Conservation (phyloP, 495 filamentous ascomycete genomes). For the Talaromyces adpressus region DNA sequence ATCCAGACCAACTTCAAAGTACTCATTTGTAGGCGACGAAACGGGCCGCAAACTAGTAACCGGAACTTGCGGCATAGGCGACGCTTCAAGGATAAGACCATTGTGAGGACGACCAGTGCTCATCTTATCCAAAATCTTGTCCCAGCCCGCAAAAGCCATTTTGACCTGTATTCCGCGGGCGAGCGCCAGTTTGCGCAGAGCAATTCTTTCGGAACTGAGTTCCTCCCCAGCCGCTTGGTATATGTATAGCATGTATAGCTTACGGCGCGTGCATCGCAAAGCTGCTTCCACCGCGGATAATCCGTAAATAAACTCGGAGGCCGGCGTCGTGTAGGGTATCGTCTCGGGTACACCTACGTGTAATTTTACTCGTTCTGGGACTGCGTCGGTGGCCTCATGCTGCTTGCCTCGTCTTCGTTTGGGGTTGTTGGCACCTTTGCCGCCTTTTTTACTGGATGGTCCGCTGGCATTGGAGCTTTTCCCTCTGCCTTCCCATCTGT, state of each 20-base stretch:
- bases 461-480: background rate
- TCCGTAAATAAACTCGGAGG: constrained; percentile 89
- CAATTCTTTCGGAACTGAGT: constrained; percentile 29
- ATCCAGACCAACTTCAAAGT: constrained; percentile 52
- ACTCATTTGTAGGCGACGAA: constrained; percentile 23
- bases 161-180: constrained; percentile 47
- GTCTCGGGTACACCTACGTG: constrained; percentile 42
- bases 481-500: background rate
- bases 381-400: constrained; percentile 20
- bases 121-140: constrained; percentile 75
- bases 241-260: constrained; percentile 80
- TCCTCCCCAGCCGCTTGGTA: constrained; percentile 43
- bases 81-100: constrained; percentile 80
- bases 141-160: constrained; percentile 44
- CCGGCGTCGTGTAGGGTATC: constrained; percentile 74
- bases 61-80: constrained; percentile 69
- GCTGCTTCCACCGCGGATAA: constrained; percentile 75
- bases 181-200: constrained; percentile 52
- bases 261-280: constrained; percentile 56
- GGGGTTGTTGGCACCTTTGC: background rate
- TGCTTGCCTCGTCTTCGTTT: constrained; percentile 7
- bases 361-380: constrained; percentile 32
- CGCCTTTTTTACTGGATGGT: background rate
- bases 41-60: constrained; percentile 50
- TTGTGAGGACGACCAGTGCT: constrained; percentile 81